Evolutionary conservation across 2,329 filamentous ascomycete genomes (phyloP).

Genomic region (Penicillium sp.): DNA sequence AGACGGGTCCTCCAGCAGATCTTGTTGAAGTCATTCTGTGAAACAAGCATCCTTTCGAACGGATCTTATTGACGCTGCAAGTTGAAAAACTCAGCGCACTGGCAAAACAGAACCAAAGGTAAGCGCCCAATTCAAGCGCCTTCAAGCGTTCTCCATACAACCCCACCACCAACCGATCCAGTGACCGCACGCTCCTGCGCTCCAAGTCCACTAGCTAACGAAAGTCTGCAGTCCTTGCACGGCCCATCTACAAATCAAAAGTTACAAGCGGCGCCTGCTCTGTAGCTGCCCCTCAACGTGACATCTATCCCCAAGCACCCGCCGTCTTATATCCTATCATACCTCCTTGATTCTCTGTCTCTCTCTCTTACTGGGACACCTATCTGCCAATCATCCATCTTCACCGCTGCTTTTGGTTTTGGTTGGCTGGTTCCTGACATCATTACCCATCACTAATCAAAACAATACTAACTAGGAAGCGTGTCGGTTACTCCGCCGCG

Average conservation of each 20-base stretch:
- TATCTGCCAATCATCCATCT: constrained; percentile 24
- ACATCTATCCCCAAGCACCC: constrained; percentile 31
- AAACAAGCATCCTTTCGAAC: constrained; percentile 26
- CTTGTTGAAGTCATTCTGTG: constrained; percentile 30
- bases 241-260: constrained; percentile 50
- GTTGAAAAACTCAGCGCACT: constrained; percentile 20
- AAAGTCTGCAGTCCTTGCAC: constrained; percentile 44
- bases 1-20: constrained; percentile 33
- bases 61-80: constrained; percentile 23
- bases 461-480: constrained; percentile 26
- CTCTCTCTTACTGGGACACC: constrained; percentile 23
- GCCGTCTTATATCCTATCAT: constrained; percentile 28
- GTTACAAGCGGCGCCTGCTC: constrained; percentile 29
- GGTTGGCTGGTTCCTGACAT: constrained; percentile 24
- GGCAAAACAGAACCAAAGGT: constrained; percentile 35
- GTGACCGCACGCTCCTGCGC: constrained; percentile 49
- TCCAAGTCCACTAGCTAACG: constrained; percentile 48
- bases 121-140: constrained; percentile 34
- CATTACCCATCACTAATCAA: constrained; percentile 21
- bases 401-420: constrained; percentile 28
- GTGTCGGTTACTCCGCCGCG: constrained; percentile 34
- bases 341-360: constrained; percentile 21
- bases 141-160: constrained; percentile 24
- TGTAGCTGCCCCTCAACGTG: constrained; percentile 33
- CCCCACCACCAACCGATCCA: constrained; percentile 41